Percentiles rank a stretch among this genome's conserved stretches.
Conservation (phyloP, 768 basidiomycete genomes). For the Galerina marginata region DNA sequence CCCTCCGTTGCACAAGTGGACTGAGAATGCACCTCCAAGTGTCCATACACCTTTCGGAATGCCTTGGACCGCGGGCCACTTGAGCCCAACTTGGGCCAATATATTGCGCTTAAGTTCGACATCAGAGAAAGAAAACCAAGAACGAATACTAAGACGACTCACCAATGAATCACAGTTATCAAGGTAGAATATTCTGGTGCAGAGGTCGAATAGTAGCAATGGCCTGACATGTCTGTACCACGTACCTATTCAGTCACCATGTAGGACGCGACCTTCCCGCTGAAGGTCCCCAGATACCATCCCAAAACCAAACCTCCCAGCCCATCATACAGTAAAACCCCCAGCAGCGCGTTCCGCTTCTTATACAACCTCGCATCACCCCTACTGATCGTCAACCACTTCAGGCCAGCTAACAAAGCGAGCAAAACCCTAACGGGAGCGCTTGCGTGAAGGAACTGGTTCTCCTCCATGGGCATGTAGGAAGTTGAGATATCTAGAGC, state of each 20-base stretch:
- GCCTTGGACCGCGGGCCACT: no score
- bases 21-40: no score
- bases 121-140: no score
- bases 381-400: not conserved
- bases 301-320: not conserved
- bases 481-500: not conserved
- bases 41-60: no score
- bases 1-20: no score
- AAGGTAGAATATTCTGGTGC: no score
- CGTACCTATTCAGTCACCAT: not conserved
- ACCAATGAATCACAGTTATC: no score
- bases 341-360: not conserved
- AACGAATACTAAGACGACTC: no score
- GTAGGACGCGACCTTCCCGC: not conserved
- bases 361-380: not conserved
- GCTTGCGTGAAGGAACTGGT: conserved; percentile 5
- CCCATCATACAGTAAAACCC: conserved; percentile 1
- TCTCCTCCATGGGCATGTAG: conserved; percentile 3
- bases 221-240: no score
- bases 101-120: no score
- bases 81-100: no score
- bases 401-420: not conserved
- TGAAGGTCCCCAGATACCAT: conserved; percentile 4
- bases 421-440: not conserved
- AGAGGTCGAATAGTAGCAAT: no score